phyloP scores from a whole-genome alignment of 305 asterid genomes.

The Plantago coronopus region DNA sequence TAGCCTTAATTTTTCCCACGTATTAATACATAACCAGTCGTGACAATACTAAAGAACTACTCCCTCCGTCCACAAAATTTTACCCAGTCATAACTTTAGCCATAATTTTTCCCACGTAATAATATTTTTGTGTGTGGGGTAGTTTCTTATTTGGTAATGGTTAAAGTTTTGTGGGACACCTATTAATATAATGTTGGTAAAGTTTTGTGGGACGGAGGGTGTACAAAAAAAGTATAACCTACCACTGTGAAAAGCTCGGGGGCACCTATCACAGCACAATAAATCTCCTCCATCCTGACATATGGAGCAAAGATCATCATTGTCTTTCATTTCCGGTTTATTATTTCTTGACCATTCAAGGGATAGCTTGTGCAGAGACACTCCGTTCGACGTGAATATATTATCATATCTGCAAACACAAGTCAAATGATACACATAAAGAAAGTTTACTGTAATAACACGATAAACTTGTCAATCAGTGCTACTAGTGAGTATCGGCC shows the following conservation, averaged over 20 bases:
- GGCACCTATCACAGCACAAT: constrained; percentile 82
- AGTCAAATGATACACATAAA: constrained; percentile 17
- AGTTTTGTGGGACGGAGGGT: no score
- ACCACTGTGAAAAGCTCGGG: constrained; percentile 88
- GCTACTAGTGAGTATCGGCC: not conserved
- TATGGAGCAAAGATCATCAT: constrained; percentile 78
- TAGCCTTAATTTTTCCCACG: no score
- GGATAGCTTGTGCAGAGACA: constrained; percentile 69
- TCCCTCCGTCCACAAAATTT: no score
- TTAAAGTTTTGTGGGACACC: no score
- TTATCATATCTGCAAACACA: constrained; percentile 61
- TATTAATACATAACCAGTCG: not conserved
- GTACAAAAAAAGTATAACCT: constrained; percentile 21
- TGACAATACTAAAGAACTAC: no score
- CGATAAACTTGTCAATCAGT: no score
- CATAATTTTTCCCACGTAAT: no score
- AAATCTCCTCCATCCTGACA: constrained; percentile 78
- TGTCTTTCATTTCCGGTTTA: constrained; percentile 46
- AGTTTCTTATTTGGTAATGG: no score
- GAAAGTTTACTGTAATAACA: constrained; percentile 7
- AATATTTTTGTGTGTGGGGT: no score
- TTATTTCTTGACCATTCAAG: constrained; percentile 48
- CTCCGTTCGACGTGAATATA: constrained; percentile 78
- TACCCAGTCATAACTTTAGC: no score
- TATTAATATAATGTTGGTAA: no score